Conservation (phyloP, 2,329 filamentous ascomycete genomes). For the Lachnellula occidentalis region DNA sequence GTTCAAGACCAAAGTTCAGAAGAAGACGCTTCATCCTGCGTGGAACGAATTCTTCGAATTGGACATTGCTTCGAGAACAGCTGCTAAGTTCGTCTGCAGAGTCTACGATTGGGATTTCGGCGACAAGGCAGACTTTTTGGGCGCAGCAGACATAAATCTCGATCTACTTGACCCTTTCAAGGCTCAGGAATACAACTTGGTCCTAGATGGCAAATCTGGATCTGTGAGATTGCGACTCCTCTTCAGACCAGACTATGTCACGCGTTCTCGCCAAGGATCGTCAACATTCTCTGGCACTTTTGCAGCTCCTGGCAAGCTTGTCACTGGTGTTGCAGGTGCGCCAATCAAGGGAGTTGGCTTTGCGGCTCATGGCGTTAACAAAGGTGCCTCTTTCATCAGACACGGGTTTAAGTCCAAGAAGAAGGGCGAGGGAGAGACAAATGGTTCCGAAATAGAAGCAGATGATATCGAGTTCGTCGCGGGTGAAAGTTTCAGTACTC, state of each 20-base stretch:
- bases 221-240: constrained; percentile 75
- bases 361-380: constrained; percentile 63
- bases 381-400: constrained; percentile 85
- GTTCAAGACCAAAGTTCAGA: constrained; percentile 91
- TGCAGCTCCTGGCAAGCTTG: constrained; percentile 78
- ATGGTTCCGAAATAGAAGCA: constrained; percentile 39
- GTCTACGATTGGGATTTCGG: constrained; percentile 97
- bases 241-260: constrained; percentile 90
- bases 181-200: constrained; percentile 66
- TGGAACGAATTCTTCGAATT: constrained; percentile 98
- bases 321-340: constrained; percentile 72
- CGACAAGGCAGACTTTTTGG: constrained; percentile 89
- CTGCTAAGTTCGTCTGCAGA: constrained; percentile 73
- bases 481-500: constrained; percentile 24
- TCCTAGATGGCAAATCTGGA: constrained; percentile 85
- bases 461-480: constrained; percentile 32
- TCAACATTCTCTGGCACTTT: constrained; percentile 93
- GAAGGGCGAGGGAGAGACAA: constrained; percentile 42
- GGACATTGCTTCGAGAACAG: constrained; percentile 75
- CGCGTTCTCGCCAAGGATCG: constrained; percentile 78
- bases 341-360: constrained; percentile 90
- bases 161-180: constrained; percentile 79
- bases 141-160: constrained; percentile 69
- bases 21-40: constrained; percentile 89
- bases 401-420: constrained; percentile 75